Conservation (phyloP, 2,329 filamentous ascomycete genomes). For the Hypoxylon sp. region DNA sequence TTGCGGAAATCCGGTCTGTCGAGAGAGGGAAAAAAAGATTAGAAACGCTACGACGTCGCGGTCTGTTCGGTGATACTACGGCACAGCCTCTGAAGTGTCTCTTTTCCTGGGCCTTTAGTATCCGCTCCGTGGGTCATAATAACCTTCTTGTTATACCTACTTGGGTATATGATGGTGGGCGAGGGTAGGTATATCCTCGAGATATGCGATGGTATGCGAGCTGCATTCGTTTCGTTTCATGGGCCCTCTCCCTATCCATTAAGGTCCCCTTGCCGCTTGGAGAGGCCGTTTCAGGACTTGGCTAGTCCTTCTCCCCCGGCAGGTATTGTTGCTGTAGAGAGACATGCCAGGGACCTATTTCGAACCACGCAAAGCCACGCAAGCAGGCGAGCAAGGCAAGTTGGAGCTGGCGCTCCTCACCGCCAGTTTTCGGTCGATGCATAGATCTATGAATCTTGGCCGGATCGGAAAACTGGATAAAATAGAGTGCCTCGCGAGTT, state of each 20-base stretch:
- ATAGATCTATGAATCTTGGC: slow-evolving; percentile 4
- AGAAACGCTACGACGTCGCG: slow-evolving; percentile 18
- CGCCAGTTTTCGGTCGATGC: slow-evolving; percentile 32
- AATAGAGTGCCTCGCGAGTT: background rate
- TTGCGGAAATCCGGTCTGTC: slow-evolving; percentile 28
- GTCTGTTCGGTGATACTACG: slow-evolving; percentile 28
- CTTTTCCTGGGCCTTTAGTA: slow-evolving; percentile 30
- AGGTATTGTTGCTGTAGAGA: no score
- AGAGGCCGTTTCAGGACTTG: slow-evolving; percentile 27
- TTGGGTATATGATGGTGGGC: no score
- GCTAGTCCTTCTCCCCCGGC: slow-evolving; percentile 26
- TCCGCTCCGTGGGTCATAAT: slow-evolving; percentile 25
- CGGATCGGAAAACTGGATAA: slow-evolving; percentile 14
- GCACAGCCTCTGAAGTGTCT: slow-evolving; percentile 23
- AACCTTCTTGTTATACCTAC: slow-evolving; percentile 18
- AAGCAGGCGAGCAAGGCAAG: no score
- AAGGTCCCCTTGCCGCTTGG: slow-evolving; percentile 8
- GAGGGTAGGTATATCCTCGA: no score
- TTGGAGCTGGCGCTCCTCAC: slow-evolving; percentile 30
- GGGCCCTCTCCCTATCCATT: slow-evolving; percentile 19
- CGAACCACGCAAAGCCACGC: no score
- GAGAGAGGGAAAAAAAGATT: no score
- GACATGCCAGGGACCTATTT: slow-evolving; percentile 30
- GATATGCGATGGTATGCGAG: slow-evolving; percentile 26
- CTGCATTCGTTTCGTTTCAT: slow-evolving; percentile 34